Evolutionary conservation across 192 early-diverging fungal species (phyloP).

Genomic region (Umbelopsis sp.): DNA sequence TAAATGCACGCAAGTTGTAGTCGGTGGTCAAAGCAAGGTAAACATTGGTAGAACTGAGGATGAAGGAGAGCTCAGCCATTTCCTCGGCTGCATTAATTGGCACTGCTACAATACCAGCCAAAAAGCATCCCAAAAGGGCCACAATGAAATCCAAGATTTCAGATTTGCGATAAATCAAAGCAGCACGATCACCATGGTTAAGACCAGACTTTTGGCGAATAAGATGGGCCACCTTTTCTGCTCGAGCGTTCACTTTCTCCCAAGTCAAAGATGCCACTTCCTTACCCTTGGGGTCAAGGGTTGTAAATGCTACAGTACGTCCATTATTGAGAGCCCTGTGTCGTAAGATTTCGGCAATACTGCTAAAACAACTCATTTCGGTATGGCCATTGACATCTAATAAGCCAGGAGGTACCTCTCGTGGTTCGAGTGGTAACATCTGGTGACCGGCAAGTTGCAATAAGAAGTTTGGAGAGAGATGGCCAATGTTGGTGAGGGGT

Average conservation of each 20-base stretch:
- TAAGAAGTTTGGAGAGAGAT: slow-evolving; percentile 24
- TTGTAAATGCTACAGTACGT: slow-evolving; percentile 61
- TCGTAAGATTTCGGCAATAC: slow-evolving; percentile 66
- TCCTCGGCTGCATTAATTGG: slow-evolving; percentile 84
- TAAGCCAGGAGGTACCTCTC: slow-evolving; percentile 44
- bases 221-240: slow-evolving; percentile 70
- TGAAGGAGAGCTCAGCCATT: slow-evolving; percentile 74
- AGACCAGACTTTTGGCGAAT: slow-evolving; percentile 65
- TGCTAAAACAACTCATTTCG: slow-evolving; percentile 57
- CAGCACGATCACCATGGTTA: slow-evolving; percentile 67
- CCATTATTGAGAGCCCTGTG: slow-evolving; percentile 64
- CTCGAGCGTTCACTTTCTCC: slow-evolving; percentile 69
- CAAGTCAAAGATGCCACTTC: slow-evolving; percentile 71
- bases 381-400: slow-evolving; percentile 32
- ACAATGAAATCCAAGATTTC: slow-evolving; percentile 85
- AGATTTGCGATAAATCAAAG: slow-evolving; percentile 77
- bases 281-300: slow-evolving; percentile 75
- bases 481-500: slow-evolving; percentile 18
- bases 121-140: slow-evolving; percentile 80
- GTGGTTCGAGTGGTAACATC: slow-evolving; percentile 54
- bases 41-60: slow-evolving; percentile 67
- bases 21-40: slow-evolving; percentile 82
- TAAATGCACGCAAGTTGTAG: slow-evolving; percentile 70
- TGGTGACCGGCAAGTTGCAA: slow-evolving; percentile 49
- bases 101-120: slow-evolving; percentile 80